Conservation (phyloP, 2,329 filamentous ascomycete species). For the Pezicula radicicola region DNA sequence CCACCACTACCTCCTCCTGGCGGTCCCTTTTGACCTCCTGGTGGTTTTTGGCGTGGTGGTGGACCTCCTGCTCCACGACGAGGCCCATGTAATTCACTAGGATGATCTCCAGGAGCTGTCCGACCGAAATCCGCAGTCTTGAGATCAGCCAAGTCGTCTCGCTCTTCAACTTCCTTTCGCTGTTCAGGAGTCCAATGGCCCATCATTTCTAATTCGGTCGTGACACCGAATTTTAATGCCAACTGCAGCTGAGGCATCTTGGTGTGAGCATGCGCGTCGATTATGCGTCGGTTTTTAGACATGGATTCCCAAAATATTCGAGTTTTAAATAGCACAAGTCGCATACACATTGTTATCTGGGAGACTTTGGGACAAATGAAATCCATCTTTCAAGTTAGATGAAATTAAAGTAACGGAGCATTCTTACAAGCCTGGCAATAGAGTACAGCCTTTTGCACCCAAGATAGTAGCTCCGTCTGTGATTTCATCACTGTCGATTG, state of each 20-base stretch:
- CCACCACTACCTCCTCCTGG: background rate
- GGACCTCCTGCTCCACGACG: background rate
- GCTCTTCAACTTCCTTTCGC: background rate
- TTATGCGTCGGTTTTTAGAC: background rate
- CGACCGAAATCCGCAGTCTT: background rate
- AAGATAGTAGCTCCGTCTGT: conserved; percentile 20
- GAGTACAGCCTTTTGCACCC: conserved; percentile 37
- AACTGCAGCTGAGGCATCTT: background rate
- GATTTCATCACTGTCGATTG: background rate
- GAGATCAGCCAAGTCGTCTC: conserved; percentile 1
- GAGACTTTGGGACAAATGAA: no score
- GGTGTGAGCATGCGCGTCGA: conserved; percentile 10
- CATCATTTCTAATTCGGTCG: conserved; percentile 9
- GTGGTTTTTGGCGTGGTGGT: background rate
- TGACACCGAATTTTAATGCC: conserved; percentile 2
- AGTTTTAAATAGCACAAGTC: no score
- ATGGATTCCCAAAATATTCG: no score
- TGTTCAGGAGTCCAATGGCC: background rate
- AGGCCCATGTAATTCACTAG: background rate
- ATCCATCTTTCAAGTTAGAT: no score
- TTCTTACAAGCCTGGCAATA: conserved; percentile 7
- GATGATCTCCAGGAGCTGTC: conserved; percentile 2
- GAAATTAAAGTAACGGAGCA: no score
- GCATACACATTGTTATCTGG: no score
- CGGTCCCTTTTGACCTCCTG: background rate